Base-by-base conservation (phyloP, 768 basidiomycete genomes). In the Calocybe cyanea region DNA sequence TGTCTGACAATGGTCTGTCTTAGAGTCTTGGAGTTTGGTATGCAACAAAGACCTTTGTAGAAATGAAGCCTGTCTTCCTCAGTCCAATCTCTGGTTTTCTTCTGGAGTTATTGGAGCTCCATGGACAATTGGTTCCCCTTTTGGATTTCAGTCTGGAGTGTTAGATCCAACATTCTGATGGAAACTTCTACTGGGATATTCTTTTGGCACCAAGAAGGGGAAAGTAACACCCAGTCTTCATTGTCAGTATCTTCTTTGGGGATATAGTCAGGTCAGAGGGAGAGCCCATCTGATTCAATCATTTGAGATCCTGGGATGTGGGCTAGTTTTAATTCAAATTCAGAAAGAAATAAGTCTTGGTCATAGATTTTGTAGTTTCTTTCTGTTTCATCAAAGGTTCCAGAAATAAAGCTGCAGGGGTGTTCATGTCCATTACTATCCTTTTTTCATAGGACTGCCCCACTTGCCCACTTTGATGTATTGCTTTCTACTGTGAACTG, bases 361-460 rank as follows among this genome's bases (percentile, higher is more conserved):
- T 77, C 69, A 41, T 71, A 63, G 41, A 67, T 63, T 11, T 66
- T 56, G 46, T 66, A 66, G 49, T 67, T 66, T 6, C 49, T 34
- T 49, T 77, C 64, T 0, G 62, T 60, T 0, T 44, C 36, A 30
- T 37, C 44, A 24, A 63, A 44, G 1, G 55, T 38, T 18, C 49
- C 36, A 3, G 64, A 72, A 0, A 59, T 48, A 42, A 63, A 76
- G 0, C 61, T 64, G 4, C 73, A 55, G 0, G 71, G 70, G 3
- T 63, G 60, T 57, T 60, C 65, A 1, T 43, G 35, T 14, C 58
- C 43, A 20, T 61, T 45, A 1, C 36, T 21, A 19, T 61, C 57
- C 23, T 49, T 28, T n/a, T 48, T 74, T 0, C 56, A 51, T 0
- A 71, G 45, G 0, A 69, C 60, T 7, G 61, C 65, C 15, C 64